These are phyloP conservation scores for Yamadazyma triangularis DNA, from an alignment of 1,139 yeast genomes.

Conservation along the genomic window DNA sequence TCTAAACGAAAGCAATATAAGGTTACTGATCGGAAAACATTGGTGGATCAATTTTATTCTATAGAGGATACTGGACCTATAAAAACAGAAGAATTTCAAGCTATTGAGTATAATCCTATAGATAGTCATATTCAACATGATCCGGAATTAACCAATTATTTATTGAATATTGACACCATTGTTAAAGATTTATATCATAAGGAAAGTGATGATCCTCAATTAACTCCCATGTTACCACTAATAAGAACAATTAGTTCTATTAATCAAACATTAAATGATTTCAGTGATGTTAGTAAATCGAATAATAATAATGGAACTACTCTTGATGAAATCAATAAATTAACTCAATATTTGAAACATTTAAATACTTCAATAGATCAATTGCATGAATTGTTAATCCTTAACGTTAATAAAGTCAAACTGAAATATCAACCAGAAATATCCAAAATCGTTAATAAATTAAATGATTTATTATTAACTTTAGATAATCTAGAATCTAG, in stretches of 20 bases:
- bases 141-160: constrained; percentile 23
- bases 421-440: constrained; percentile 23
- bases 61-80: constrained; percentile 6
- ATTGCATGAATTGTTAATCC: constrained; percentile 4
- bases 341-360: constrained; percentile 5
- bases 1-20: neutral
- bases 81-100: constrained; percentile 5
- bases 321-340: constrained; percentile 7
- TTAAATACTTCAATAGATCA: constrained; percentile 7
- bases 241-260: constrained; percentile 10
- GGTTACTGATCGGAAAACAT: constrained; percentile 20
- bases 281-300: neutral
- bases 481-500: constrained; percentile 26
- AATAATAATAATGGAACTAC: constrained; percentile 1
- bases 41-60: constrained; percentile 39
- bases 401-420: constrained; percentile 1
- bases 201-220: constrained; percentile 1
- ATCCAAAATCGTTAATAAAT: constrained; percentile 22
- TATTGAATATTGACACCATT: constrained; percentile 31
- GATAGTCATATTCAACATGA: constrained; percentile 10
- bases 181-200: constrained; percentile 14
- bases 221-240: constrained; percentile 8
- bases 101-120: constrained; percentile 5
- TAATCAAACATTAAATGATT: constrained; percentile 6
- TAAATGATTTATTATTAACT: constrained; percentile 23